Evolutionary conservation across 305 asterid species (phyloP), one percentile per base, ranked within the genome.

Genomic region (Fraxinus sp.): DNA sequence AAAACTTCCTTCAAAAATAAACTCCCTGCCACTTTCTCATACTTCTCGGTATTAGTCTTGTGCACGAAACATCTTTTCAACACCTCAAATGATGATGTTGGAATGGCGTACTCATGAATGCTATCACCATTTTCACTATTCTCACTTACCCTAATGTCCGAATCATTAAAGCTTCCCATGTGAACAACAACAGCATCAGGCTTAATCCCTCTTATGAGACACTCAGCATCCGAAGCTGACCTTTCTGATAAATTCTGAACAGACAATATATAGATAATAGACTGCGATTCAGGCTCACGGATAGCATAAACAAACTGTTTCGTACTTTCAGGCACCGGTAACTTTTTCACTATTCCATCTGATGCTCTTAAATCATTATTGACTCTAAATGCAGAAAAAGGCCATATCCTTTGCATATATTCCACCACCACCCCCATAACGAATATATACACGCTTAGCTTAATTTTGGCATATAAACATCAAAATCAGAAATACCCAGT

Each of bases 161-260:
- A 24, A 68, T 82, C 84, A 77, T 82, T 80, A 83, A 72, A 76
- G 30, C 80, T 85, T 18, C 92, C 92, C 52, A 93, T 90, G 82
- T 95, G 99, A 36, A 89, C 95, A 36, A 94, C 90, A 57, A 96
- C 99, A 7, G 99, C 98, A 46, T 96, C 98, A 37, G 99, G 99
- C 85, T 87, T 89, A 85, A 96, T 84, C 78, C 86, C 91, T 78
- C 92, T 88, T 74, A 96, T 94, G 30, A 96, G 86, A 84, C 90
- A 88, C 88, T 96, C 93, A 0, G 90, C 94, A 86, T 96, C 99
- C 41, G 79, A 78, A 85, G 95, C 92, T 18, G 98, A 96, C 89
- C 93, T 90, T 76, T 93, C 94, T 0, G 98, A 96, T 35, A 96
- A 87, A 91, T 90, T 96, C 93, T 93, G 99, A 68, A 91, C 98